Conservation (phyloP, 169 alveolate species). For the Plasmodium adleri region DNA sequence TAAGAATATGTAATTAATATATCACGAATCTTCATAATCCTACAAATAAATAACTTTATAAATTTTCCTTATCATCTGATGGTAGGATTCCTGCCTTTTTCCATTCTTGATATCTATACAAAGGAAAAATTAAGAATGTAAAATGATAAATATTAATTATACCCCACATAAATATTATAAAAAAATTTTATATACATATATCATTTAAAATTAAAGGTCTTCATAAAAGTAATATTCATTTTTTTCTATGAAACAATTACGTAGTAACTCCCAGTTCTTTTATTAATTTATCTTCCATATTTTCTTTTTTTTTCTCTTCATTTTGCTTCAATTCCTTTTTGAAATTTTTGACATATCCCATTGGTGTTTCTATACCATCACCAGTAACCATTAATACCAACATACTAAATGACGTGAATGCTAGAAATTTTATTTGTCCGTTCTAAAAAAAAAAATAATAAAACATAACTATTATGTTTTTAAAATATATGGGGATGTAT, state of each 20-base stretch:
- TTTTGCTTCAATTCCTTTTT: slow-evolving; percentile 34
- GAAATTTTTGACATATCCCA: slow-evolving; percentile 44
- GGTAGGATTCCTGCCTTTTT: slow-evolving; percentile 70
- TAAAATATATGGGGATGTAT: no score
- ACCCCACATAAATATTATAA: no score
- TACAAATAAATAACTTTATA: neutral
- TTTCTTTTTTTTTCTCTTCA: slow-evolving; percentile 21
- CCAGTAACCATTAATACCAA: slow-evolving; percentile 65
- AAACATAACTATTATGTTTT: neutral
- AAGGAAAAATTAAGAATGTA: slow-evolving; percentile 5
- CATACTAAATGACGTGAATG: slow-evolving; percentile 69
- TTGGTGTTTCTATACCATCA: slow-evolving; percentile 70
- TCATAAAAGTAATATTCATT: neutral
- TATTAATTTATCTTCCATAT: slow-evolving; percentile 39
- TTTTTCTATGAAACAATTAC: slow-evolving; percentile 3
- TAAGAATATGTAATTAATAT: no score
- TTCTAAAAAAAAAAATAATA: slow-evolving; percentile 15
- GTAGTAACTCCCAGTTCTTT: slow-evolving; percentile 59
- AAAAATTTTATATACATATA: no score
- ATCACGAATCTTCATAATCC: no score
- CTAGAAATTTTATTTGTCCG: slow-evolving; percentile 53
- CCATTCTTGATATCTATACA: slow-evolving; percentile 70
- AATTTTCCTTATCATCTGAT: slow-evolving; percentile 33
- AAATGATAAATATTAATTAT: neutral
- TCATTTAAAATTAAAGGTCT: no score